Evolutionary conservation across 2,329 filamentous ascomycete species (phyloP).

Genomic region (Trichoderma semiorbis): DNA sequence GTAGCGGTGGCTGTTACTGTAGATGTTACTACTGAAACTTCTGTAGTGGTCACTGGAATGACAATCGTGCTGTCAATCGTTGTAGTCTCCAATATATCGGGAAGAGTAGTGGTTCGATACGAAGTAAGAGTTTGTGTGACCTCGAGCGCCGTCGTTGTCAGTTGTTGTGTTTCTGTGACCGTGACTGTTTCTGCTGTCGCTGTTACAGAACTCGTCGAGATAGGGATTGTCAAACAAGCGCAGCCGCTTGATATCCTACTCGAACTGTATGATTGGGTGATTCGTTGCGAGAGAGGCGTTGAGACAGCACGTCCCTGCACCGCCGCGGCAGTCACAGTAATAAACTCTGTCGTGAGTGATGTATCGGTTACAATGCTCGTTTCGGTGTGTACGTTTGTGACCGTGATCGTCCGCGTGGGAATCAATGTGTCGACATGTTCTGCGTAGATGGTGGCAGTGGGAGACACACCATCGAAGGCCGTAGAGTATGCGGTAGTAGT

Average conservation of each 20-base stretch:
- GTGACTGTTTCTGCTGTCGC: neutral
- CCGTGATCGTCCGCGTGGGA: neutral
- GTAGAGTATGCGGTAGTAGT: constrained; percentile 1
- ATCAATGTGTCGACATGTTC: neutral
- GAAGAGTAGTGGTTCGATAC: neutral
- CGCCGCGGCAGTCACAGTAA: neutral
- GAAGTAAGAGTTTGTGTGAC: neutral
- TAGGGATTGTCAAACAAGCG: neutral
- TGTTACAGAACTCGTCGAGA: neutral
- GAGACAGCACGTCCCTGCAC: neutral
- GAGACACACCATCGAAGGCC: neutral
- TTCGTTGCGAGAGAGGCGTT: neutral
- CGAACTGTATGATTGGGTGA: neutral
- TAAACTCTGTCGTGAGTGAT: neutral
- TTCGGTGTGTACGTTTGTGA: constrained; percentile 2
- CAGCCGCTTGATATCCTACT: neutral
- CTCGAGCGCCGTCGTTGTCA: neutral
- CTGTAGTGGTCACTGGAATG: neutral
- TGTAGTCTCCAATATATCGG: neutral
- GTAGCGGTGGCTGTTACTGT: neutral
- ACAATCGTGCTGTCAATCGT: neutral
- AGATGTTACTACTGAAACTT: neutral
- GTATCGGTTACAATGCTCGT: neutral
- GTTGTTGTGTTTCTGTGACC: neutral
- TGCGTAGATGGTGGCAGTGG: neutral